A percentile compares a stretch with the other conserved stretches of the same genome.
Evolutionary conservation across 139 green algal species (phyloP).

Genomic region (Dunaliella primolecta): DNA sequence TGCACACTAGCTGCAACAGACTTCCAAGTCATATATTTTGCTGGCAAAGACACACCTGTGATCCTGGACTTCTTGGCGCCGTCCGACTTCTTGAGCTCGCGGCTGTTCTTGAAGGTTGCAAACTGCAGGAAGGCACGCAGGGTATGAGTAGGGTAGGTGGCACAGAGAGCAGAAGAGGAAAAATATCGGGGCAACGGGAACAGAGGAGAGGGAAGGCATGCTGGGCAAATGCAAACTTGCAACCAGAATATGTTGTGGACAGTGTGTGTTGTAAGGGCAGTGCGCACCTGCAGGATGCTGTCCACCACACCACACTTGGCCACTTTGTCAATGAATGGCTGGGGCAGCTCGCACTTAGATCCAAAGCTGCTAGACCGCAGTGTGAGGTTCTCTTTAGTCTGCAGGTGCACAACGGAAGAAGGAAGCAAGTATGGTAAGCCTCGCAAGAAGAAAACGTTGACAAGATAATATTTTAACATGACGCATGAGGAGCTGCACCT

Average conservation of each 20-base stretch:
- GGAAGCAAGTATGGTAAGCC: no score
- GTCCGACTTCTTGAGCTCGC: constrained; percentile 97
- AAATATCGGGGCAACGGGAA: no score
- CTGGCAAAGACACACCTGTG: constrained; percentile 17
- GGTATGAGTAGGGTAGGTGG: no score
- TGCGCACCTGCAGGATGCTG: constrained; percentile 57
- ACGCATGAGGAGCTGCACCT: neutral
- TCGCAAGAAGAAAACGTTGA: neutral
- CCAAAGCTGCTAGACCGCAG: constrained; percentile 85
- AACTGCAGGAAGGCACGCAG: no score
- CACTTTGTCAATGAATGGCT: constrained; percentile 90
- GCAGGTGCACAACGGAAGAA: no score
- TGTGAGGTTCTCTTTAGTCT: constrained; percentile 98
- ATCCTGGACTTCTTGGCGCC: constrained; percentile 78
- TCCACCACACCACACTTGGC: constrained; percentile 83
- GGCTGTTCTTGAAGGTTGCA: constrained; percentile 89
- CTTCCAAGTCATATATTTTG: no score
- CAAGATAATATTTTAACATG: neutral
- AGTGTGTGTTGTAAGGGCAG: neutral
- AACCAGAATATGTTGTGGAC: no score
- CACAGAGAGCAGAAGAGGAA: no score
- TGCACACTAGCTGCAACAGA: no score
- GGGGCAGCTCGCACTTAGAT: constrained; percentile 86
- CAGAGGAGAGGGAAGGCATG: no score
- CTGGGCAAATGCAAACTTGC: neutral